Evolutionary conservation across 2,329 filamentous ascomycete species (phyloP).

Genomic region (Atkinsonella hypoxylon): DNA sequence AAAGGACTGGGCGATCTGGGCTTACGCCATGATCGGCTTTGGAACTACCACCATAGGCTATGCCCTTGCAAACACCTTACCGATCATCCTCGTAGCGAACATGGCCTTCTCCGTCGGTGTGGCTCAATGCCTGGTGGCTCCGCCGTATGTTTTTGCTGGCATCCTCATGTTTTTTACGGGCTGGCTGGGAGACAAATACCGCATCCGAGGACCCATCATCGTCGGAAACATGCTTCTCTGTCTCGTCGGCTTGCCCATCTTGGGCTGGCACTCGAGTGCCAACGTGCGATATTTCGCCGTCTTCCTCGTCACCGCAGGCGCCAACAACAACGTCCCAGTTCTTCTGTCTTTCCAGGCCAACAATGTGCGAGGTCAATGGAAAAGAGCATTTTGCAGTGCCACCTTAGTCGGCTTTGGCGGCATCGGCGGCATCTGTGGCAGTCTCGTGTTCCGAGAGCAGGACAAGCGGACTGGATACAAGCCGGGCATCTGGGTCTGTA

Average conservation of each 20-base stretch:
- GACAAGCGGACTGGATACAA: conserved; percentile 39
- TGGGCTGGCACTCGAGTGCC: conserved; percentile 50
- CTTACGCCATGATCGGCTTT: conserved; percentile 48
- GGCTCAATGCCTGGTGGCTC: conserved; percentile 60
- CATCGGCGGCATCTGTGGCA: conserved; percentile 66
- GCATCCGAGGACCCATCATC: conserved; percentile 53
- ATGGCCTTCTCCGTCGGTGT: conserved; percentile 53
- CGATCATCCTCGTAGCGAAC: conserved; percentile 53
- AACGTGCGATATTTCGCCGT: conserved; percentile 59
- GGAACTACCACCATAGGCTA: conserved; percentile 62
- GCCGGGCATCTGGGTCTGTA: conserved; percentile 43
- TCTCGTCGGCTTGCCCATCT: conserved; percentile 58
- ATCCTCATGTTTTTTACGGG: conserved; percentile 48
- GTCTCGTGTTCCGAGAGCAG: conserved; percentile 55
- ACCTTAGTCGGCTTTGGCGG: conserved; percentile 66
- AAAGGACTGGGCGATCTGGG: conserved; percentile 48
- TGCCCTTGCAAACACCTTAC: conserved; percentile 67
- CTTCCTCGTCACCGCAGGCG: conserved; percentile 64
- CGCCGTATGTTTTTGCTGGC: conserved; percentile 54
- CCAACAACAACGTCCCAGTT: conserved; percentile 65
- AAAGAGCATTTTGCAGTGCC: conserved; percentile 67
- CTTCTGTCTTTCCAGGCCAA: conserved; percentile 74
- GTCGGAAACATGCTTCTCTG: conserved; percentile 52
- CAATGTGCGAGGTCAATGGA: conserved; percentile 83
- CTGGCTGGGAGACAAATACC: conserved; percentile 56